Conservation (phyloP, 2,329 filamentous ascomycete genomes). For the Pyricularia sp. region DNA sequence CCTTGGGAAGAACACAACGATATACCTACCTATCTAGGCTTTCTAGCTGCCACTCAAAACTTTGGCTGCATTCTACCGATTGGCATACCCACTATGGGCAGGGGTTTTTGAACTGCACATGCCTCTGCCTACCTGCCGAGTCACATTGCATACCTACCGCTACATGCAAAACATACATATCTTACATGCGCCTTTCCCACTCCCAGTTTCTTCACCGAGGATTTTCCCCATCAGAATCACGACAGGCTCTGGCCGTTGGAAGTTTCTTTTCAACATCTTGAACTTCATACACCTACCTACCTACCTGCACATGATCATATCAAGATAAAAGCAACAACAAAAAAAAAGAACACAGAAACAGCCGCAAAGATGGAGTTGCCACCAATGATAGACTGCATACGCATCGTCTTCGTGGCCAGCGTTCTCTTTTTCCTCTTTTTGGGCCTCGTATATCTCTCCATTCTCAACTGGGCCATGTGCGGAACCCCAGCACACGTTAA, state of each 20-base stretch:
- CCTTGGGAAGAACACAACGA: background rate
- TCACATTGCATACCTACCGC: background rate
- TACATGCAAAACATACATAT: too few species aligned
- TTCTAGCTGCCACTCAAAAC: background rate
- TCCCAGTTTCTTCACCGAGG: background rate
- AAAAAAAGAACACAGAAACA: background rate
- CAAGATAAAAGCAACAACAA: background rate
- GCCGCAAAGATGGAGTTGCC: background rate
- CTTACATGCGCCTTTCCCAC: background rate
- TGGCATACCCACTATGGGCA: too few species aligned
- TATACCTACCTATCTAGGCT: background rate
- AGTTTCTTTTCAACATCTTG: background rate
- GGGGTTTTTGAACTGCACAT: too few species aligned
- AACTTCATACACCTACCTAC: too few species aligned
- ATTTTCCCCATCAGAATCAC: background rate
- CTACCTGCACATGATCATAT: too few species aligned
- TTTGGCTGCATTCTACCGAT: too few species aligned
- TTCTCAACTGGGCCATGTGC: conserved; percentile 19
- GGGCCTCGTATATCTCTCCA: conserved; percentile 7
- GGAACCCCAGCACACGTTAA: conserved; percentile 17
- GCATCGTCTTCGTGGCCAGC: background rate
- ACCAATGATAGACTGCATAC: background rate
- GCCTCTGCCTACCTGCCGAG: background rate
- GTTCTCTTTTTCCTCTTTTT: background rate
- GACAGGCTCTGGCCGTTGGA: background rate